phyloP scores from a whole-genome alignment of 805 yeast species.

The Saccharomyces cerevisiae region DNA sequence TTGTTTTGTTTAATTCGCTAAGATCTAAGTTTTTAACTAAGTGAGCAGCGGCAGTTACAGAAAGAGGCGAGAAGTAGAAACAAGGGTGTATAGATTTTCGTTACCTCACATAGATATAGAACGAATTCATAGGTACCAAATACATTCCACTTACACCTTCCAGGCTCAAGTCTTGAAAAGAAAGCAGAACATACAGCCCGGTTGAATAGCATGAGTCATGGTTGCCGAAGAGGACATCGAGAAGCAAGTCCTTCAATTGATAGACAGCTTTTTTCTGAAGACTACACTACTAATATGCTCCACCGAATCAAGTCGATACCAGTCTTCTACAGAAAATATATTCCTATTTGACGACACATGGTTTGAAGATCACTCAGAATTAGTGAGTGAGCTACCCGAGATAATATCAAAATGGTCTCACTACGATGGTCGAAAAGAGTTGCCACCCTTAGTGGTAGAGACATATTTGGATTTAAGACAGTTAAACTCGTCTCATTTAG shows the following conservation, averaged over 20 bases:
- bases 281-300: slow-evolving; percentile 50
- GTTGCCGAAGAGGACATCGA: slow-evolving; percentile 5
- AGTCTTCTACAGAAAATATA: slow-evolving; percentile 10
- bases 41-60: background rate
- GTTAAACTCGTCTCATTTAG: slow-evolving; percentile 47
- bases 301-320: slow-evolving; percentile 33
- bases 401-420: slow-evolving; percentile 57
- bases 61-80: background rate
- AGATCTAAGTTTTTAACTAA: background rate
- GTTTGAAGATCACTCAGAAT: slow-evolving; percentile 9
- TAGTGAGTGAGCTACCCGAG: slow-evolving; percentile 12
- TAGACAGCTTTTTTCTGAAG: slow-evolving; percentile 57
- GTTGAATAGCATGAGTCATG: background rate
- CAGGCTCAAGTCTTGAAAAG: background rate
- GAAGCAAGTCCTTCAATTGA: slow-evolving; percentile 30
- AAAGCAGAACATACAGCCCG: background rate
- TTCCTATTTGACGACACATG: slow-evolving; percentile 12
- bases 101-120: background rate
- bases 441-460: slow-evolving; percentile 83
- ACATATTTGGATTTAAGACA: slow-evolving; percentile 63
- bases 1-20: background rate
- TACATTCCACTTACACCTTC: background rate
- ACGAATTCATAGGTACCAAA: background rate
- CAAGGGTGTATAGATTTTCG: background rate
- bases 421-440: slow-evolving; percentile 35